Evolutionary conservation across 2,329 filamentous ascomycete species (phyloP).

Genomic region (Xylaria sp.): DNA sequence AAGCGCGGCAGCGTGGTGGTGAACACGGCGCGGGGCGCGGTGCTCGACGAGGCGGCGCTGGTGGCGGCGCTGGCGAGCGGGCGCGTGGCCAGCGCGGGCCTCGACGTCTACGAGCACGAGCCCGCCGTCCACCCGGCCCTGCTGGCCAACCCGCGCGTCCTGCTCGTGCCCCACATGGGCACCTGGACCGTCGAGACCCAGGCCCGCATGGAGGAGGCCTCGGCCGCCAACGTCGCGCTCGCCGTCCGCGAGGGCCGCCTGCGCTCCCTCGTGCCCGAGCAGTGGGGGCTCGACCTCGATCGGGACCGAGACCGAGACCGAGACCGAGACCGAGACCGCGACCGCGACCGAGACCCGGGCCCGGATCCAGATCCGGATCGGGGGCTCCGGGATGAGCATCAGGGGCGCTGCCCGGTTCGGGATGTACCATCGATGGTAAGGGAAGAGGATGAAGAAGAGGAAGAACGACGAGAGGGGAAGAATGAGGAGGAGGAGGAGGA

Average conservation of each 20-base stretch:
- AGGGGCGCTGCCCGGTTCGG: too few relatives aligned
- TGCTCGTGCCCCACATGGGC: slow-evolving; percentile 84
- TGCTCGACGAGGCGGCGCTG: slow-evolving; percentile 80
- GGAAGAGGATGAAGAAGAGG: background rate
- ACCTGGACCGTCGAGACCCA: slow-evolving; percentile 74
- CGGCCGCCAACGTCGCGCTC: slow-evolving; percentile 53
- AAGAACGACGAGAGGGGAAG: background rate
- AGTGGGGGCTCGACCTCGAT: slow-evolving; percentile 45
- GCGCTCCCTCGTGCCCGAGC: slow-evolving; percentile 73
- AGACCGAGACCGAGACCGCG: too few relatives aligned
- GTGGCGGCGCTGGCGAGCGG: slow-evolving; percentile 72
- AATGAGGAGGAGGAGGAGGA: background rate
- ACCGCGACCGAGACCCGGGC: too few relatives aligned
- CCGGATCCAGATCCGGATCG: too few relatives aligned
- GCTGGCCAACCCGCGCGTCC: slow-evolving; percentile 68
- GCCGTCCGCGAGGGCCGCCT: slow-evolving; percentile 65
- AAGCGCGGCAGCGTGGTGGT: slow-evolving; percentile 76
- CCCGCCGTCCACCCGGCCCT: slow-evolving; percentile 75
- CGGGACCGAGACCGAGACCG: background rate
- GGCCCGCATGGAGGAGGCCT: slow-evolving; percentile 66
- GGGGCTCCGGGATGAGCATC: too few relatives aligned
- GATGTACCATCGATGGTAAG: too few relatives aligned
- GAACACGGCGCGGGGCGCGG: slow-evolving; percentile 81
- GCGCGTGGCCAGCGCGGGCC: slow-evolving; percentile 69
- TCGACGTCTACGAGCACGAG: slow-evolving; percentile 85